A percentile compares a stretch with the other conserved stretches of the same genome.
These are phyloP conservation scores for Evansstolkia leycettana DNA, from an alignment of 495 filamentous ascomycete genomes.

Conservation along the genomic window DNA sequence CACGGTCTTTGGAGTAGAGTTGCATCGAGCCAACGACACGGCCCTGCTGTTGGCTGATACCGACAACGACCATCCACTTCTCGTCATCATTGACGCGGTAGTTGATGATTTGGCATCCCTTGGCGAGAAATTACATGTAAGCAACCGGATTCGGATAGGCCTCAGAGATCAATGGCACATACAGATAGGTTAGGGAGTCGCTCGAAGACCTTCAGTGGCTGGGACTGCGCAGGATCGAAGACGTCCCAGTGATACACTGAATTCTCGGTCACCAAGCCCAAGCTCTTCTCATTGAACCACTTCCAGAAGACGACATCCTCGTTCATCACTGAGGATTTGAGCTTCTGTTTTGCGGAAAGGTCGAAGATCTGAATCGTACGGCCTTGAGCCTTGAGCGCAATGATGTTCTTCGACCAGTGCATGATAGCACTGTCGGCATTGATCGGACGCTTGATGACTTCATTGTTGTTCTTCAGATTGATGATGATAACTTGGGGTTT, in stretches of 20 bases:
- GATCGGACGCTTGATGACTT: conserved; percentile 85
- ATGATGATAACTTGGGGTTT: conserved; percentile 92
- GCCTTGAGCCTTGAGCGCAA: conserved; percentile 84
- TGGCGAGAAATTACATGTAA: conserved; percentile 7
- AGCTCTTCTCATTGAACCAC: conserved; percentile 80
- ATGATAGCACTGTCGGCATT: conserved; percentile 99
- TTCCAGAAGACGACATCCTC: conserved; percentile 99
- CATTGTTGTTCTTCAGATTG: conserved; percentile 89
- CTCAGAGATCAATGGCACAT: conserved; percentile 20
- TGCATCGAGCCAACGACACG: conserved; percentile 94
- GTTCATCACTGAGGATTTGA: conserved; percentile 88
- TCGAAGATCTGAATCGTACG: conserved; percentile 98
- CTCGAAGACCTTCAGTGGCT: conserved; percentile 85
- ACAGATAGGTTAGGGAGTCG: conserved; percentile 79
- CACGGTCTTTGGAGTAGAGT: conserved; percentile 87
- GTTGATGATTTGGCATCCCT: conserved; percentile 98
- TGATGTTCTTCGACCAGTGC: conserved; percentile 94
- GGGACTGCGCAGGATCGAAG: conserved; percentile 61
- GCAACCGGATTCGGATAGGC: conserved; percentile 2
- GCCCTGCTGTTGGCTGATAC: conserved; percentile 85
- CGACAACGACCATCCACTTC: conserved; percentile 97
- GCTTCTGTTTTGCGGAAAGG: conserved; percentile 74
- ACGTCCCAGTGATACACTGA: conserved; percentile 97
- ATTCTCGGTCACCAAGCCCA: conserved; percentile 83
- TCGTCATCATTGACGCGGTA: conserved; percentile 92